Evolutionary conservation across 768 basidiomycete genomes (phyloP), one percentile per base, ranked within the genome.

Genomic region (Suillus variegatus): DNA sequence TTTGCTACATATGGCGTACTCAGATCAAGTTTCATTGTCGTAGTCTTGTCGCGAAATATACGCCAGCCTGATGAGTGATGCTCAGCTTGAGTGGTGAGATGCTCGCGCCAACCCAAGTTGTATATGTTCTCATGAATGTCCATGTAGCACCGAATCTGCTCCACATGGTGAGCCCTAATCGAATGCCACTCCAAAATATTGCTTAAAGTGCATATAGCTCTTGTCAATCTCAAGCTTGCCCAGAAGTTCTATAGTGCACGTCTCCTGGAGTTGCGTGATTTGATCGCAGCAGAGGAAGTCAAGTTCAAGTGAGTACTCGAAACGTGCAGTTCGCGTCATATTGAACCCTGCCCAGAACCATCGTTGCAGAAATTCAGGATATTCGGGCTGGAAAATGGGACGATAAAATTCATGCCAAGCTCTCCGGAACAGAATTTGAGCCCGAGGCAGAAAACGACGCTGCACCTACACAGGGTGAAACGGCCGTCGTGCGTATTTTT

Each of bases 1-100:
- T 51, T 61, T 49, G 54, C 36, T 60, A 63, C 64, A 38, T 65
- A 12, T 65, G 67, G 67, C 66, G 65, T 67, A 64, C 67, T 71
- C 65, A 71, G 66, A 55, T 56, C 43, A 61, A 57, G 62, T 41
- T 69, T 63, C 65, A 60, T 61, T 49, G 47, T 7, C 73, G 51
- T 73, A 93, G 91, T 85, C 86, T 46, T 94, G 93, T 70, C 85
- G 86, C 65, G 74, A 79, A 55, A 84, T 88, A 73, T 94, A 95
- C 74, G 76, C 84, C 62, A 77, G 81, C 70, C 80, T 96, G 61
- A 86, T 95, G 86, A 82, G 82, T 66, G 86, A 90, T 51, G 85
- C 92, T 16, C 84, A 81, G 0, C 76, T 92, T 20, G 87, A 91
- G 73, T 74, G 82, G 90, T 91, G 69, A 75, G 88, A 58, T 38